Base-by-base conservation (phyloP, 2,329 filamentous ascomycete species). In the Leptodontidium sp. region DNA sequence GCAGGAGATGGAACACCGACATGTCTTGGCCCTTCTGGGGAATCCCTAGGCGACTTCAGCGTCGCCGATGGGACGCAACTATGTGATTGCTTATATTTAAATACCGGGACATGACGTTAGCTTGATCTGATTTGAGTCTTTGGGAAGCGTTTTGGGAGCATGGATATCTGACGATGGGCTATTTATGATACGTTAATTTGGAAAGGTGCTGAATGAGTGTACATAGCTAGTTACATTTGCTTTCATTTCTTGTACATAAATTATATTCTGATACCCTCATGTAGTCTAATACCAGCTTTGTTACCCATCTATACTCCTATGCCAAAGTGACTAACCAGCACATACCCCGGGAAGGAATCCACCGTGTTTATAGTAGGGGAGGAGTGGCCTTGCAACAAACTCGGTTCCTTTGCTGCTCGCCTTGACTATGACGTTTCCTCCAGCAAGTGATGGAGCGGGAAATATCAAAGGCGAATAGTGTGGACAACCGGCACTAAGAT, bases 1-100 rank as follows among this genome's bases (percentile, higher is more conserved):
- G 82, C 84, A 11, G 85, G 84, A 2, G 47, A 79, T 1, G 82
- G 82, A 7, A 81, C 85, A 2, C 89, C 89, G 0, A 81, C 83
- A 24, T 92, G 90, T 77, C 82, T 80, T 61, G 80, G 84, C 62
- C 70, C 69, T 2, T 67, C 76, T 4, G 82, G 83, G 3, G 75
- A 76, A 0, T 67, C 66, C n/a, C 75, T 84, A 32, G 81, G 79
- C 0, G 74, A 83, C 4, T 80, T 81, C 66, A 78, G 79, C 9
- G 79, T 80, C 0, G 3, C 26, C 26, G 68, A 72, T 45, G 29
- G 24, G 9, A 66, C 57, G 7, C 50, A 72, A 32, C 11, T 67
- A 45, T 77, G 76, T 49, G 68, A 71, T 64, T 77, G 76, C 71
- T 61, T 72, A 32, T 77, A 77, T 66, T 21, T 73, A 66, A 76